phyloP scores from a whole-genome alignment of 306 rosid genomes.

The Trifolium subterraneum region DNA sequence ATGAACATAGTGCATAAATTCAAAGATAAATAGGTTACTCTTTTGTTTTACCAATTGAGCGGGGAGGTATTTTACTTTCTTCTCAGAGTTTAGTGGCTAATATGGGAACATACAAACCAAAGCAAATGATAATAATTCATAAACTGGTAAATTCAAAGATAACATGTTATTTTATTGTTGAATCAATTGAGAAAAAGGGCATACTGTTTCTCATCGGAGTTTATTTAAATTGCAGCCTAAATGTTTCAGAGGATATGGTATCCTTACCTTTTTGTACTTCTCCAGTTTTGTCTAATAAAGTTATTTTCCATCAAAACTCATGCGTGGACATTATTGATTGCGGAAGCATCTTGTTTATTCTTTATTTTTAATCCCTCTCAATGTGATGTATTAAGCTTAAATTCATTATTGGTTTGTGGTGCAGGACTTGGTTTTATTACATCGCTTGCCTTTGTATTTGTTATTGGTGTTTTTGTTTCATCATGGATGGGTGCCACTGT shows the following conservation, averaged over 20 bases:
- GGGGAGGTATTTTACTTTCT: slow-evolving; percentile 22
- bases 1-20: slow-evolving; percentile 24
- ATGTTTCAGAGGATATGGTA: slow-evolving; percentile 10
- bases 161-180: not conserved
- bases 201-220: slow-evolving; percentile 18
- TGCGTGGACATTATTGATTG: not conserved
- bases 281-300: not conserved
- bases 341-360: not conserved
- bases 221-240: slow-evolving; percentile 32
- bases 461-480: slow-evolving; percentile 85
- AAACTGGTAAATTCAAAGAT: slow-evolving; percentile 17
- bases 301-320: slow-evolving; percentile 6
- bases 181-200: slow-evolving; percentile 15
- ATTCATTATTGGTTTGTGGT: slow-evolving; percentile 50
- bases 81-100: slow-evolving; percentile 26
- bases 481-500: slow-evolving; percentile 93
- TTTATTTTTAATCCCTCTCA: slow-evolving; percentile 12
- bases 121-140: slow-evolving; percentile 1
- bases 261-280: slow-evolving; percentile 26
- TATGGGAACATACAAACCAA: slow-evolving; percentile 3
- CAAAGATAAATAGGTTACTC: slow-evolving; percentile 15
- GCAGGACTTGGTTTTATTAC: slow-evolving; percentile 95
- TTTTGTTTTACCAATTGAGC: slow-evolving; percentile 18
- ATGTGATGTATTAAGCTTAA: slow-evolving; percentile 26
- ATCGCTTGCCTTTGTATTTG: slow-evolving; percentile 79